Evolutionary conservation across 75 land plant genomes (phyloP).

Genomic region (Selaginella tamariscina): DNA sequence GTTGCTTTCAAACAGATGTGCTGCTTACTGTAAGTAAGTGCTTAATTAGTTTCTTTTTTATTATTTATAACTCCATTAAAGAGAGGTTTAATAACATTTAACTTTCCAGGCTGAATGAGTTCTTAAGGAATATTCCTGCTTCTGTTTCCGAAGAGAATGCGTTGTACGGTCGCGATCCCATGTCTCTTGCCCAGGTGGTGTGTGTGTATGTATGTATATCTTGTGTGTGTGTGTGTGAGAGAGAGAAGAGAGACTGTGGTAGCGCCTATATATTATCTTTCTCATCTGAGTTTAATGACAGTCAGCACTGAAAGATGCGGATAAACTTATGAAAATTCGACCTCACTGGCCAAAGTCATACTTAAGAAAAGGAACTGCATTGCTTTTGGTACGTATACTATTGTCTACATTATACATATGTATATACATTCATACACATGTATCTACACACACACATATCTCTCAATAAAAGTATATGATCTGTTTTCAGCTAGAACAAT

Average conservation of each 20-base stretch:
- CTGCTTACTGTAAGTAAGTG: constrained; percentile 62
- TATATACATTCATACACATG: neutral
- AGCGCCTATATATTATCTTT: neutral
- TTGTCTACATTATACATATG: neutral
- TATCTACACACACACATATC: too few species aligned
- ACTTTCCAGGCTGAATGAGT: constrained; percentile 49
- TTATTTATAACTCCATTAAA: neutral
- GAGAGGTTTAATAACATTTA: neutral
- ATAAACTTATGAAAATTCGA: constrained; percentile 37
- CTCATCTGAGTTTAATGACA: constrained; percentile 17
- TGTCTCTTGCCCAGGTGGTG: constrained; percentile 63
- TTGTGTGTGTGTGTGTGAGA: too few species aligned
- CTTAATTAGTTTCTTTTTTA: neutral
- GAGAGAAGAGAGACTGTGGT: neutral
- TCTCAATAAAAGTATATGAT: too few species aligned
- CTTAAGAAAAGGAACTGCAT: constrained; percentile 59
- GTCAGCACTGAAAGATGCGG: constrained; percentile 95
- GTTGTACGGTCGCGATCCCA: constrained; percentile 74
- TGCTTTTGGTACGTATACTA: constrained; percentile 47
- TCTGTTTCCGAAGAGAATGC: constrained; percentile 60
- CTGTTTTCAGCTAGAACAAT: constrained; percentile 65
- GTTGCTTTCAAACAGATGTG: constrained; percentile 59
- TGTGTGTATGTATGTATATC: too few species aligned
- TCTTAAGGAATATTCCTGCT: constrained; percentile 50
- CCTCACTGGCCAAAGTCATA: constrained; percentile 45